Percentiles rank a stretch among this genome's conserved stretches.
These are phyloP conservation scores for Paecilomyces niveus DNA, from an alignment of 2,329 filamentous ascomycete species.

Conservation along the genomic window DNA sequence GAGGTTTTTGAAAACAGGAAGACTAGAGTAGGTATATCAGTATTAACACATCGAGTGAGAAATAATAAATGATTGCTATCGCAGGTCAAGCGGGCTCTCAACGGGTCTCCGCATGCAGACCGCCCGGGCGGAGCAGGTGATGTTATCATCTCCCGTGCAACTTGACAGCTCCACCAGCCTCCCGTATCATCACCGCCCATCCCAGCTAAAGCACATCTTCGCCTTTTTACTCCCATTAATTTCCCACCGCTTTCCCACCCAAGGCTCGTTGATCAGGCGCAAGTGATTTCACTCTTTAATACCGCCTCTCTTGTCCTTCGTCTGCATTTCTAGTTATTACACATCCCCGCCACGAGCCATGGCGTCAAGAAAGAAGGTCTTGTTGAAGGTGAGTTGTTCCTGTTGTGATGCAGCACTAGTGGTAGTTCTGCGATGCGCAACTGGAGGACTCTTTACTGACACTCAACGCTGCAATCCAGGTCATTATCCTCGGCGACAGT, in stretches of 20 bases:
- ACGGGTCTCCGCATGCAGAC: slow-evolving; percentile 10
- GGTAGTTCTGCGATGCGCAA: neutral
- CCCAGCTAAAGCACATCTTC: neutral
- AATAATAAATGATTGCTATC: too few relatives aligned
- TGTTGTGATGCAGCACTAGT: slow-evolving; percentile 2
- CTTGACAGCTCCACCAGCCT: slow-evolving; percentile 16
- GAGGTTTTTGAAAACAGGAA: neutral
- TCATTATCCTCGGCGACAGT: slow-evolving; percentile 98
- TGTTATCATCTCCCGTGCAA: slow-evolving; percentile 10
- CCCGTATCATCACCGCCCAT: neutral
- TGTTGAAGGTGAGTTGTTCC: slow-evolving; percentile 63
- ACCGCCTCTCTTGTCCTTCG: slow-evolving; percentile 3
- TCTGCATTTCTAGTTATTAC: neutral
- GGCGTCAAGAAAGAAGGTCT: slow-evolving; percentile 82
- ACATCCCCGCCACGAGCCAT: slow-evolving; percentile 37
- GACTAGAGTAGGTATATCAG: neutral
- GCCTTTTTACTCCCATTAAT: neutral
- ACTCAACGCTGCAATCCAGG: slow-evolving; percentile 46
- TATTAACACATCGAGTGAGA: too few relatives aligned
- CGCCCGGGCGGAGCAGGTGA: slow-evolving; percentile 25
- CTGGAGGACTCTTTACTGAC: slow-evolving; percentile 4
- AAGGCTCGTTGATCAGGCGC: neutral
- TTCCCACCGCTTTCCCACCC: slow-evolving; percentile 3
- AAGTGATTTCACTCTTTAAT: neutral
- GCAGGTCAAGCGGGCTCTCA: too few relatives aligned